These are phyloP conservation scores for Rhamnella rubrinervis DNA, from an alignment of 331 rosid species.

Conservation along the genomic window DNA sequence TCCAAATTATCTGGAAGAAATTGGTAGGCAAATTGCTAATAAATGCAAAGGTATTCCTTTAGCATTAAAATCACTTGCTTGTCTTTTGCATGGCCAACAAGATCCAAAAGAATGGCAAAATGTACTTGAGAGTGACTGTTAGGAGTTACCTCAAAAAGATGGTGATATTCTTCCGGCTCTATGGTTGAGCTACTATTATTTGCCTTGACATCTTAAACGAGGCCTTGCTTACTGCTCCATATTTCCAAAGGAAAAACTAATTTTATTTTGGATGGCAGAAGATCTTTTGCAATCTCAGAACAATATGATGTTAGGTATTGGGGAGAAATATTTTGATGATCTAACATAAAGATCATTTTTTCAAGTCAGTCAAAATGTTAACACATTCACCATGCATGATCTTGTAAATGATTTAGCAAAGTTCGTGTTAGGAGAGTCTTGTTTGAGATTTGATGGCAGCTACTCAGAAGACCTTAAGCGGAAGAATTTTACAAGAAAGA, in stretches of 20 bases:
- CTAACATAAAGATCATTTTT: no score
- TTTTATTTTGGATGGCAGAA: conserved; percentile 26
- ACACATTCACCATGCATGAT: neutral
- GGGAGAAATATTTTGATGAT: neutral
- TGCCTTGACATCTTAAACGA: conserved; percentile 8
- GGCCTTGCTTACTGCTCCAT: conserved; percentile 23
- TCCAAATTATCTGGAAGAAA: conserved; percentile 1
- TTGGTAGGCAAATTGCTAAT: conserved; percentile 2
- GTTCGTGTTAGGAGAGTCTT: no score
- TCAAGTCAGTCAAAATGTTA: no score
- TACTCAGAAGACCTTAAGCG: no score
- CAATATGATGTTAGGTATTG: no score
- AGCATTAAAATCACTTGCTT: no score
- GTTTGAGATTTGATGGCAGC: no score
- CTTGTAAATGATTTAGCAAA: neutral
- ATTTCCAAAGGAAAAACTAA: conserved; percentile 6
- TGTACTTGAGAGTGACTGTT: conserved; percentile 1
- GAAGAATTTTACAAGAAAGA: no score
- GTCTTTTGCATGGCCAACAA: no score
- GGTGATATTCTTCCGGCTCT: conserved; percentile 8
- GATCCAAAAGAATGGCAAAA: conserved; percentile 4
- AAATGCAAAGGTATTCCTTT: no score
- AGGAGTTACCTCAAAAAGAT: neutral
- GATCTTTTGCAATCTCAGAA: no score
- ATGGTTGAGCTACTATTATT: conserved; percentile 16